Conservation (phyloP, 164 flowering plant genomes). For the Saururus chinensis region DNA sequence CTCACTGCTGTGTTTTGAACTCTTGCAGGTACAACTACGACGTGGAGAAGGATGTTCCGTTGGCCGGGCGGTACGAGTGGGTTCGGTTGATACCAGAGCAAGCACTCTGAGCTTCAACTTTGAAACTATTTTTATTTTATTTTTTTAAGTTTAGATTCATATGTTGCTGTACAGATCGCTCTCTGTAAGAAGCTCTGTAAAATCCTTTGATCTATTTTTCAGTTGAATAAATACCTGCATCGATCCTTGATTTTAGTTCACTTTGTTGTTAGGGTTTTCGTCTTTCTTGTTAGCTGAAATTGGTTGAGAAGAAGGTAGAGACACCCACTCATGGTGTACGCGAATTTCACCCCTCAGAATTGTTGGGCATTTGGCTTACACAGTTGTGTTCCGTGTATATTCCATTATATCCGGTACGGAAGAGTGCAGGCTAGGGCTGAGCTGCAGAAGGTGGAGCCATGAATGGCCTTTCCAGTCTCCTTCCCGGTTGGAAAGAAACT, state of each 20-base stretch:
- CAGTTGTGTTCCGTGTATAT: too few relatives aligned
- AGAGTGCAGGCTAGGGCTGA: too few relatives aligned
- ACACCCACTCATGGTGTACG: too few relatives aligned
- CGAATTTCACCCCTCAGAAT: too few relatives aligned
- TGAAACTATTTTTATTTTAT: neutral
- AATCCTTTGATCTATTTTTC: neutral
- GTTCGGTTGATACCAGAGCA: slow-evolving; percentile 31
- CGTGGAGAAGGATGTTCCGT: slow-evolving; percentile 50
- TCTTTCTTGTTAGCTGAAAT: too few relatives aligned
- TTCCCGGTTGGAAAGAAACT: neutral
- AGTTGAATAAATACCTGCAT: too few relatives aligned
- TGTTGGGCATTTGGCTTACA: too few relatives aligned
- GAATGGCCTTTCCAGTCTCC: neutral
- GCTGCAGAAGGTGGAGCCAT: neutral
- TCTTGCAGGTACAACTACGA: slow-evolving; percentile 65
- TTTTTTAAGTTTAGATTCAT: neutral
- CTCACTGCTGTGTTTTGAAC: neutral
- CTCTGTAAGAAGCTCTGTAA: slow-evolving; percentile 10
- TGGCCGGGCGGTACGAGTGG: slow-evolving; percentile 75
- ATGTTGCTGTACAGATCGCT: slow-evolving; percentile 1
- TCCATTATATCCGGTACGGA: too few relatives aligned
- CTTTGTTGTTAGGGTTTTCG: too few relatives aligned
- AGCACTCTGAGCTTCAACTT: slow-evolving; percentile 4
- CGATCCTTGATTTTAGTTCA: too few relatives aligned
- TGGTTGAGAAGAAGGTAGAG: too few relatives aligned